Percentiles rank a stretch among this genome's conserved stretches.
These are phyloP conservation scores for Barnettozyma hawaiiensis DNA, from an alignment of 1,139 yeast species.

Conservation along the genomic window DNA sequence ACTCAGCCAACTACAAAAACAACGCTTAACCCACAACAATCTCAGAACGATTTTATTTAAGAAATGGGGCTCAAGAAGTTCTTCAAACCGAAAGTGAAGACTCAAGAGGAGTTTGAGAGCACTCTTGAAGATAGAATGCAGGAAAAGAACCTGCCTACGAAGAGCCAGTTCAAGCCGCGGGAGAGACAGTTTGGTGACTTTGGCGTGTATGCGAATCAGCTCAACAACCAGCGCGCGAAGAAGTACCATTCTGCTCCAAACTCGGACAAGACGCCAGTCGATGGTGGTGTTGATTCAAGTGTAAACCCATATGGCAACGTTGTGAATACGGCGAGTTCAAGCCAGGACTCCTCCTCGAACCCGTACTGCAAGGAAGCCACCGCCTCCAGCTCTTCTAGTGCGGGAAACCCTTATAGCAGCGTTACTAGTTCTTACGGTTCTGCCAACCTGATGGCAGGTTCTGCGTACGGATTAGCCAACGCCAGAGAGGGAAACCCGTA, in stretches of 20 bases:
- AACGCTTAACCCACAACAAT: too few relatives aligned
- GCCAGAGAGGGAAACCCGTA: background rate
- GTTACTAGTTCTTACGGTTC: background rate
- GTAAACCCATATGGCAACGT: slow-evolving; percentile 13
- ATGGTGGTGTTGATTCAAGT: background rate
- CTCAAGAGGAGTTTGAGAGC: slow-evolving; percentile 52
- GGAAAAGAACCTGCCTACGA: slow-evolving; percentile 50
- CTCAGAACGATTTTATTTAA: too few relatives aligned
- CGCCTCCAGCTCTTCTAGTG: background rate
- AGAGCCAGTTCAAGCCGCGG: slow-evolving; percentile 18
- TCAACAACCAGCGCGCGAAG: background rate
- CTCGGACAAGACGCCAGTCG: background rate
- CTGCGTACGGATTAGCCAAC: background rate
- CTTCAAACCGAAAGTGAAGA: slow-evolving; percentile 48
- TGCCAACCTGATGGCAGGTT: background rate
- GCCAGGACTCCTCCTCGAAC: slow-evolving; percentile 4
- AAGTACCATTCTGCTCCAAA: slow-evolving; percentile 7
- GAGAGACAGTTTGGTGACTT: slow-evolving; percentile 10
- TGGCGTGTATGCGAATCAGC: slow-evolving; percentile 25
- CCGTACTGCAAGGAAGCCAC: slow-evolving; percentile 3
- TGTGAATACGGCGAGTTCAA: background rate
- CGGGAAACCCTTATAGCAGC: background rate
- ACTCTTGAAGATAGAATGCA: slow-evolving; percentile 47
- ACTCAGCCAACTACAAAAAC: background rate
- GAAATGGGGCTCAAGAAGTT: slow-evolving; percentile 36